A percentile compares a stretch with the other conserved stretches of the same genome.
phyloP scores from a whole-genome alignment of 805 yeast genomes.

The Starmerella vitae region DNA sequence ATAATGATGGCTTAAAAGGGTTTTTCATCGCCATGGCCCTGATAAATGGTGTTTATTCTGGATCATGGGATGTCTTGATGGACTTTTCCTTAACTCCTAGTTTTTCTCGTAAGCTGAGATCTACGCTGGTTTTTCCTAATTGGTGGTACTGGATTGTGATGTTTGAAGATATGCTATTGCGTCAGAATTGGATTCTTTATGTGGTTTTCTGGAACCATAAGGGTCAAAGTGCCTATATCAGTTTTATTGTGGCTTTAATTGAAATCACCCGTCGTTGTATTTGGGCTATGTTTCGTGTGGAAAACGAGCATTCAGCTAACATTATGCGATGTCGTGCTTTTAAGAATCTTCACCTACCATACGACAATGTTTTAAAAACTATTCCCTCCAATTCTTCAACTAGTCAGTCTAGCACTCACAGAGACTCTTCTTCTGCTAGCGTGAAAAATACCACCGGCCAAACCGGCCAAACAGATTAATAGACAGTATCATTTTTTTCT shows the following conservation, averaged over 20 bases:
- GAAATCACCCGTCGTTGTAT: slow-evolving; percentile 72
- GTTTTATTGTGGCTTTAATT: slow-evolving; percentile 69
- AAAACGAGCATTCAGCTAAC: slow-evolving; percentile 89
- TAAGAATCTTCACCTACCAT: slow-evolving; percentile 77
- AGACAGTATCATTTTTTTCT: too few relatives aligned
- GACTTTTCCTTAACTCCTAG: slow-evolving; percentile 83
- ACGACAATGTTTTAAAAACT: slow-evolving; percentile 25
- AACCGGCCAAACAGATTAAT: too few relatives aligned
- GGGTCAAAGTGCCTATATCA: slow-evolving; percentile 77
- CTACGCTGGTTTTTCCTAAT: slow-evolving; percentile 34
- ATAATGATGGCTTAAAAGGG: slow-evolving; percentile 32
- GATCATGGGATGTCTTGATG: slow-evolving; percentile 85
- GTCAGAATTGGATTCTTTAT: slow-evolving; percentile 90
- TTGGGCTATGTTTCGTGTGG: slow-evolving; percentile 89
- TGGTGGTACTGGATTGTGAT: slow-evolving; percentile 63
- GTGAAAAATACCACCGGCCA: too few relatives aligned
- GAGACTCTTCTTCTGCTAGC: background rate
- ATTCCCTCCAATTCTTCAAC: background rate
- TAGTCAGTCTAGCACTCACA: background rate
- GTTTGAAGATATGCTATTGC: slow-evolving; percentile 52
- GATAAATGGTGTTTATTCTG: slow-evolving; percentile 53
- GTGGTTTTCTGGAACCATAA: slow-evolving; percentile 61
- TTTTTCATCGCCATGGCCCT: slow-evolving; percentile 61
- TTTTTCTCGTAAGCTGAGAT: slow-evolving; percentile 7
- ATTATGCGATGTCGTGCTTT: slow-evolving; percentile 76